phyloP scores from a whole-genome alignment of 768 basidiomycete genomes.

The Termitomyces sp. region DNA sequence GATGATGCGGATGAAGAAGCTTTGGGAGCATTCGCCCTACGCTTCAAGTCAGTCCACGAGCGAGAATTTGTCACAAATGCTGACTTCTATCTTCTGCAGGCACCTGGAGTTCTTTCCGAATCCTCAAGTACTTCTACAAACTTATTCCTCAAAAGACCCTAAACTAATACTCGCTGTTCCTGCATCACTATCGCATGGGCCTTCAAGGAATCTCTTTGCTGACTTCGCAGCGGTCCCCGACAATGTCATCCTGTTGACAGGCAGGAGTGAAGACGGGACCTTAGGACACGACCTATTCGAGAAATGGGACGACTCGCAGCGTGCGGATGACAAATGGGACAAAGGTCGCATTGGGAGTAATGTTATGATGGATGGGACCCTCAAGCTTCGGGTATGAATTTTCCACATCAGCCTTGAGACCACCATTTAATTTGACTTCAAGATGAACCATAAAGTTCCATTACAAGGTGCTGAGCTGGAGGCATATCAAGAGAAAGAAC shows the following conservation, averaged over 20 bases:
- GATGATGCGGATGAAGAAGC: constrained; percentile 74
- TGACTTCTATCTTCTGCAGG: constrained; percentile 33
- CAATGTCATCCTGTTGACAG: constrained; percentile 86
- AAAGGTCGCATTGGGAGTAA: constrained; percentile 85
- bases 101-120: constrained; percentile 90
- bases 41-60: constrained; percentile 65
- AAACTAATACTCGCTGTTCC: constrained; percentile 95
- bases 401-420: background rate
- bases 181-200: constrained; percentile 87
- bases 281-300: constrained; percentile 77
- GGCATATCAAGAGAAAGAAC: constrained; percentile 70
- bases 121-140: constrained; percentile 72
- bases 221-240: constrained; percentile 80
- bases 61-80: background rate
- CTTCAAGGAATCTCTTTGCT: constrained; percentile 80
- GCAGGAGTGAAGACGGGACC: constrained; percentile 73
- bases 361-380: constrained; percentile 70
- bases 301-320: constrained; percentile 80
- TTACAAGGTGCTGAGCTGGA: constrained; percentile 88
- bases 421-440: constrained; percentile 3
- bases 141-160: constrained; percentile 82
- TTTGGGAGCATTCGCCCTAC: constrained; percentile 77
- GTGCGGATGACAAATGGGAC: constrained; percentile 82
- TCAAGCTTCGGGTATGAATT: constrained; percentile 58
- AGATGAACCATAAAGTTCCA: constrained; percentile 89